Evolutionary conservation across 441 rosid genomes (phyloP).

Genomic region (Corymbia calophylla): DNA sequence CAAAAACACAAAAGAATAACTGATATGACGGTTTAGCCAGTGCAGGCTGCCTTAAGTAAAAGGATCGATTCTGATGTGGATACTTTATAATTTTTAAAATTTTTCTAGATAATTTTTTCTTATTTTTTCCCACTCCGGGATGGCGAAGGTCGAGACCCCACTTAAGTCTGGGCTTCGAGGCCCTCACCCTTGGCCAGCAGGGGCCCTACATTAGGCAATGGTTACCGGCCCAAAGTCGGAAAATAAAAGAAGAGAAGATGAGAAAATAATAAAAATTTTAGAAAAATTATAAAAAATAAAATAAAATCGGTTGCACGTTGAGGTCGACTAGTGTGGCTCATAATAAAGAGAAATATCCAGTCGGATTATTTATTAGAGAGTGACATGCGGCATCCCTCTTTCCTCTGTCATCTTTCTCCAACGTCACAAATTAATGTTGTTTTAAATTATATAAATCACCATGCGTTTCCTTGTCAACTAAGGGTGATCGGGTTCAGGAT

Average conservation of each 20-base stretch:
- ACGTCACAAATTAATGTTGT: neutral
- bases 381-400: neutral
- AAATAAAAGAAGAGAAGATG: neutral
- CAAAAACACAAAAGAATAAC: neutral
- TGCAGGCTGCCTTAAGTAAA: accelerated
- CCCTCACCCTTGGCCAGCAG: accelerated
- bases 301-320: neutral
- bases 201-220: neutral
- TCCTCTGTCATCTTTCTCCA: neutral
- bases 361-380: neutral
- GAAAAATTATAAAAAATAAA: neutral
- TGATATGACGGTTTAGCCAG: accelerated
- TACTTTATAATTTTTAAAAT: neutral
- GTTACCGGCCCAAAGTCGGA: neutral
- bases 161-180: neutral
- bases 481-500: no score
- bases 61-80: accelerated
- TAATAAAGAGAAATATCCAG: neutral
- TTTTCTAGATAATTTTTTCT: neutral
- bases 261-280: neutral
- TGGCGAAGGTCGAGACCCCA: accelerated
- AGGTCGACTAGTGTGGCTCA: neutral
- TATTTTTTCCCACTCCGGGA: neutral
- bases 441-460: neutral
- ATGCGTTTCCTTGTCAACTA: neutral